These are phyloP conservation scores for Globisporangium spinosum DNA, from an alignment of 352 stramenopile species.

Conservation along the genomic window DNA sequence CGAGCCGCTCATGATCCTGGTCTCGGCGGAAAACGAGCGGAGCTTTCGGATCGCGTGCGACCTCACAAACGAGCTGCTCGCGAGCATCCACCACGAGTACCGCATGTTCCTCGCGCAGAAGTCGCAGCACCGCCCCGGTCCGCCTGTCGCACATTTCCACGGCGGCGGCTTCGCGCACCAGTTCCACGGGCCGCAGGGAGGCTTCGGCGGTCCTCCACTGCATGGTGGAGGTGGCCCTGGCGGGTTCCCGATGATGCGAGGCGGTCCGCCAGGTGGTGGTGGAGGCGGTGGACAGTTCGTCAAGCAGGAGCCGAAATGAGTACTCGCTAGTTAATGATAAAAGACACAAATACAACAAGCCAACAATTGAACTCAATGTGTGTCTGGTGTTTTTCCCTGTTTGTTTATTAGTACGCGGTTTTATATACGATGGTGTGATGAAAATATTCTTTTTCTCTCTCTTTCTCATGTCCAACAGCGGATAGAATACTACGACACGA, in stretches of 20 bases:
- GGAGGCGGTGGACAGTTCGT: neutral
- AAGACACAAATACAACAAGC: neutral
- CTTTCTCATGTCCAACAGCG: neutral
- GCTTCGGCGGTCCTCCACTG: conserved; percentile 19
- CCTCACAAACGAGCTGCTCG: conserved; percentile 59
- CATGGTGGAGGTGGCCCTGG: neutral
- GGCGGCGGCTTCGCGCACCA: conserved; percentile 17
- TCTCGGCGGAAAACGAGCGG: conserved; percentile 83
- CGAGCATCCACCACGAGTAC: conserved; percentile 73
- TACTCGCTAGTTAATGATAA: neutral
- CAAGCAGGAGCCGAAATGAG: conserved; percentile 18
- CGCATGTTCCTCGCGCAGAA: conserved; percentile 56
- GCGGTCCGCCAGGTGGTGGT: conserved; percentile 9
- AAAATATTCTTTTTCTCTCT: conserved; percentile 5
- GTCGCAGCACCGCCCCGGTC: conserved; percentile 13
- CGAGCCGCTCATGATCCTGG: conserved; percentile 80
- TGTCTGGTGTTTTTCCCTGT: neutral
- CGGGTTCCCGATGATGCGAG: conserved; percentile 12
- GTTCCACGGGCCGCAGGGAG: conserved; percentile 9
- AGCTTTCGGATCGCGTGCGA: conserved; percentile 79
- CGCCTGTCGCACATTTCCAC: conserved; percentile 15
- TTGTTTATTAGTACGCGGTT: conserved; percentile 1
- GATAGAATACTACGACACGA: conserved; percentile 34
- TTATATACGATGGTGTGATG: conserved; percentile 11
- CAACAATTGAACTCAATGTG: neutral